Evolutionary conservation across 2,329 filamentous ascomycete genomes (phyloP).

Genomic region (Exutisphaerella laricina): DNA sequence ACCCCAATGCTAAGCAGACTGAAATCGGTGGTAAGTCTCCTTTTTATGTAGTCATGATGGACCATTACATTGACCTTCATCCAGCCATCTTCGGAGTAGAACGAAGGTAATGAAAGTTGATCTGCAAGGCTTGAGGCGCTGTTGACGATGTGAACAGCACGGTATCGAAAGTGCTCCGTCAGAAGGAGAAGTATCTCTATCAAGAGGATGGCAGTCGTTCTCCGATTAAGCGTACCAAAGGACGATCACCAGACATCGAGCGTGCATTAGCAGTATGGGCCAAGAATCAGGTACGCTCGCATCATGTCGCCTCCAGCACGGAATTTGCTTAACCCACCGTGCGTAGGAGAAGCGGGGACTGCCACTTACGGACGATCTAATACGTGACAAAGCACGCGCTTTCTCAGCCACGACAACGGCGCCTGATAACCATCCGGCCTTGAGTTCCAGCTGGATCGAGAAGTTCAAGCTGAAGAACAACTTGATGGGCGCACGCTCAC

Average conservation of each 20-base stretch:
- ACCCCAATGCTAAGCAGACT: slow-evolving; percentile 87
- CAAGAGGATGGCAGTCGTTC: slow-evolving; percentile 73
- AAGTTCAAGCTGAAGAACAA: slow-evolving; percentile 92
- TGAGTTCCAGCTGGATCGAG: slow-evolving; percentile 77
- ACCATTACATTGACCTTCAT: slow-evolving; percentile 31
- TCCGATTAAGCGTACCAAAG: slow-evolving; percentile 74
- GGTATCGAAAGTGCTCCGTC: slow-evolving; percentile 93
- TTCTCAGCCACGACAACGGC: slow-evolving; percentile 63
- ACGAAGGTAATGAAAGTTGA: slow-evolving; percentile 80
- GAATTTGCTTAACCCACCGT: slow-evolving; percentile 9
- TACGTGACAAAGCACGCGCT: slow-evolving; percentile 75
- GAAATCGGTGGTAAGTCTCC: slow-evolving; percentile 74
- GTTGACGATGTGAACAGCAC: slow-evolving; percentile 56
- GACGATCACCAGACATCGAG: slow-evolving; percentile 86
- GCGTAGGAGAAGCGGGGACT: slow-evolving; percentile 65
- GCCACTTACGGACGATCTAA: slow-evolving; percentile 69
- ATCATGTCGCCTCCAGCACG: background rate
- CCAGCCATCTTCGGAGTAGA: slow-evolving; percentile 88
- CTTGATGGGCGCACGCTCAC: slow-evolving; percentile 49
- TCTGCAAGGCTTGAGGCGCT: background rate
- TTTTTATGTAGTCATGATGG: background rate
- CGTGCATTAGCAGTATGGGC: slow-evolving; percentile 84
- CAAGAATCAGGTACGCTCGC: slow-evolving; percentile 49
- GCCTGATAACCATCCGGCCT: slow-evolving; percentile 65
- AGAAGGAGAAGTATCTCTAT: slow-evolving; percentile 90